Evolutionary conservation across 2,329 filamentous ascomycete species (phyloP), one percentile per base, ranked within the genome.

Genomic region (Exophiala alcalophila): DNA sequence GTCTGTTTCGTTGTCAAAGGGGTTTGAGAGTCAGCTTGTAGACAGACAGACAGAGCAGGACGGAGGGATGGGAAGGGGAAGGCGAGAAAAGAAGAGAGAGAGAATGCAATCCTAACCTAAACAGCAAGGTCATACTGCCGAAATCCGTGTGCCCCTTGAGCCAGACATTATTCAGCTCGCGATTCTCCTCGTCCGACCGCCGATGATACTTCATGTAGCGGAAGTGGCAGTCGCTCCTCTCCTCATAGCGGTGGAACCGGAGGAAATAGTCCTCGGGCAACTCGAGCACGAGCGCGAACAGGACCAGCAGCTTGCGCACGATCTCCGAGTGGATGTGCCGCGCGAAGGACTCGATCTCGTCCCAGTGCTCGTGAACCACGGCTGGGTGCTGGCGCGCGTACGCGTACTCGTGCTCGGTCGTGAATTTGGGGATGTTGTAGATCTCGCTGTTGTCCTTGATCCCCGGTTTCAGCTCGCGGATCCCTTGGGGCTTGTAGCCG

Each of bases 381-480:
- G 67, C 59, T 0, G 74, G 74, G 1, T 76, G 72, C 2, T 57
- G 44, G 3, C 70, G 66, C 25, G 67, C 59, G 47, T 70, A 66
- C n/a, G n/a, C n/a, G n/a, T n/a, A n/a, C n/a, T n/a, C n/a, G n/a
- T n/a, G n/a, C 32, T 65, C 58, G 2, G 62, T 59, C 9, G 65
- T 68, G 56, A 77, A 80, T 53, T 81, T 81, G 46, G 74, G 71
- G 10, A 80, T 71, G 54, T 80, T 80, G 65, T 76, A 81, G n/a
- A 80, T 70, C 55, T 81, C 72, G 24, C 76, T 64, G 44, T 78
- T 79, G 55, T 81, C 77, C 16, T 49, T 53, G 15, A 59, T 44
- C 9, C 61, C 60, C 2, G 58, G 57, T 11, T 49, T 46, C 12
- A 59, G 43, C 14, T 61, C 65, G 24, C 69, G 42, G 14, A 47